phyloP scores from a whole-genome alignment of 257 asterid species.

The Haberlea rhodopensis region DNA sequence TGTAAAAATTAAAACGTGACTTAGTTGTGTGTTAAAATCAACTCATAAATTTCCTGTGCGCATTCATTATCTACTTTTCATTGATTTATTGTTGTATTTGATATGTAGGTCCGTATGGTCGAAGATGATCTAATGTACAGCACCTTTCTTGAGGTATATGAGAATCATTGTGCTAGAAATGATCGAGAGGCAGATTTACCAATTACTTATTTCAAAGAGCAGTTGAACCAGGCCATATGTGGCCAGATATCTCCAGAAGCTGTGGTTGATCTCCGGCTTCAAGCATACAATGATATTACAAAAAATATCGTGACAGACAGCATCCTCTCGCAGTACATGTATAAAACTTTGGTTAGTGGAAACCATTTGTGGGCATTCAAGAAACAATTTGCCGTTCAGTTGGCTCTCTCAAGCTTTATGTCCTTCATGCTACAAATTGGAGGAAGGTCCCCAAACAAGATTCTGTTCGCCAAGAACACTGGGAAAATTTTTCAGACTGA shows the following conservation, averaged over 20 bases:
- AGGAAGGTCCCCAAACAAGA: conserved; percentile 97
- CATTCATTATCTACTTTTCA: too few species aligned
- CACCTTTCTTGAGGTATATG: conserved; percentile 97
- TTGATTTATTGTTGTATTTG: conserved; percentile 5
- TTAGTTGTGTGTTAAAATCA: neutral
- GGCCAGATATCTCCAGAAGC: conserved; percentile 97
- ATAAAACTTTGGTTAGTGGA: conserved; percentile 83
- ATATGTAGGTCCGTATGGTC: conserved; percentile 87
- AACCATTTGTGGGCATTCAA: conserved; percentile 96
- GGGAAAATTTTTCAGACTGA: conserved; percentile 97
- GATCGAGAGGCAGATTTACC: conserved; percentile 92
- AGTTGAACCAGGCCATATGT: conserved; percentile 90
- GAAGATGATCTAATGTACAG: conserved; percentile 97
- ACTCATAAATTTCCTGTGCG: neutral
- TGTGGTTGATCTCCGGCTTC: conserved; percentile 94
- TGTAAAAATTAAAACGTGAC: too few species aligned
- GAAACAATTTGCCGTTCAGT: conserved; percentile 93
- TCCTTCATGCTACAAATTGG: conserved; percentile 96
- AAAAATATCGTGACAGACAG: conserved; percentile 76
- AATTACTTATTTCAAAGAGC: conserved; percentile 87
- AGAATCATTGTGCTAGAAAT: conserved; percentile 95
- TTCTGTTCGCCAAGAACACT: conserved; percentile 90
- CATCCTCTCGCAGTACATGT: conserved; percentile 97
- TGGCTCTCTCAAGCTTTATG: conserved; percentile 95
- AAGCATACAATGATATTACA: conserved; percentile 83